Percentiles rank a stretch among this genome's conserved stretches.
Evolutionary conservation across 2,329 filamentous ascomycete species (phyloP).

Genomic region (Colletotrichum falcatum): DNA sequence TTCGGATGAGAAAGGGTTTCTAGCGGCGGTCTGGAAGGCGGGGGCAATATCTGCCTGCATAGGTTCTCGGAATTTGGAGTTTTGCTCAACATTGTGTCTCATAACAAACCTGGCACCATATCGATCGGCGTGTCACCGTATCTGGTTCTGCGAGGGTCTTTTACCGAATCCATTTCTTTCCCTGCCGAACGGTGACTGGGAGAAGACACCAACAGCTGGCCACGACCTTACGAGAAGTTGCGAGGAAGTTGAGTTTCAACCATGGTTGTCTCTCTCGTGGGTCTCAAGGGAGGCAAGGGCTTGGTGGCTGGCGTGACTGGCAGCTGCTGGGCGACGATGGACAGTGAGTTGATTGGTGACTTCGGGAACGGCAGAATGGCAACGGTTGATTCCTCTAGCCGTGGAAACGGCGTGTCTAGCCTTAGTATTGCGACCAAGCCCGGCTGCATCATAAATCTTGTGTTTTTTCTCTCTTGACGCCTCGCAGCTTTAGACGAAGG

Average conservation of each 20-base stretch:
- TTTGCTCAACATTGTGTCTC: constrained; percentile 52
- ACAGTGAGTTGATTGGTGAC: constrained; percentile 42
- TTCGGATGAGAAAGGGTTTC: constrained; percentile 50
- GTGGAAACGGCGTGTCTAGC: constrained; percentile 43
- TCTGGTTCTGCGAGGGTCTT: constrained; percentile 39
- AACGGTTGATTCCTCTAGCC: constrained; percentile 45
- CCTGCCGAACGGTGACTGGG: constrained; percentile 29
- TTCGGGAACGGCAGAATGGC: constrained; percentile 40
- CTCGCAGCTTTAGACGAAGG: constrained; percentile 53
- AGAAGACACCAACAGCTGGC: constrained; percentile 30
- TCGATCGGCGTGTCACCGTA: constrained; percentile 41
- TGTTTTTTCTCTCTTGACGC: constrained; percentile 54
- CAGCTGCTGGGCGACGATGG: constrained; percentile 49
- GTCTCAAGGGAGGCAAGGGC: constrained; percentile 18
- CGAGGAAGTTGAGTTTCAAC: constrained; percentile 22
- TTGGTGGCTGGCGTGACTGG: constrained; percentile 29
- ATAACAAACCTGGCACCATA: constrained; percentile 41
- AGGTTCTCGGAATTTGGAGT: constrained; percentile 57
- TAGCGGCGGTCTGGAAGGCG: constrained; percentile 48
- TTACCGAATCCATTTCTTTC: constrained; percentile 31
- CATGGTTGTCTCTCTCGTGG: constrained; percentile 14
- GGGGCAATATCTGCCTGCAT: constrained; percentile 49
- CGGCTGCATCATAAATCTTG: constrained; percentile 62
- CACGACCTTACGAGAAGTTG: constrained; percentile 33
- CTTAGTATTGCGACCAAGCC: constrained; percentile 53